Evolutionary conservation across 164 flowering plant species (phyloP).

Genomic region (Stephania cephalantha): DNA sequence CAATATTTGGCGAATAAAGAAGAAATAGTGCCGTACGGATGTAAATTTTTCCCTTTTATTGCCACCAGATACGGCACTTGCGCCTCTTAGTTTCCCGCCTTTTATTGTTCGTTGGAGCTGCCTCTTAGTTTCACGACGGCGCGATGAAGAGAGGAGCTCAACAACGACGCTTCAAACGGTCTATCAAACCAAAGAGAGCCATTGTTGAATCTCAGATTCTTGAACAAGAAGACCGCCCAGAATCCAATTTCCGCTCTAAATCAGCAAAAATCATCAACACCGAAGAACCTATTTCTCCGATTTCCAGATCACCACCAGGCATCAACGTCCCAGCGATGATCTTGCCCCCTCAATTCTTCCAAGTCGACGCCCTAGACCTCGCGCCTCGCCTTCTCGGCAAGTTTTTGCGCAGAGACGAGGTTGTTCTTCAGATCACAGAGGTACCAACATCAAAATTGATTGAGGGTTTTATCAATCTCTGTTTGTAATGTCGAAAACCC

Average conservation of each 20-base stretch:
- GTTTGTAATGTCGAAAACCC: background rate
- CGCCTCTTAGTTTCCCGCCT: too few relatives aligned
- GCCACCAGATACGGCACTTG: too few relatives aligned
- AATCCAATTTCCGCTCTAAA: slow-evolving; percentile 5
- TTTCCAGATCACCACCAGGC: background rate
- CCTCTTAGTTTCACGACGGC: background rate
- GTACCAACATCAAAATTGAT: slow-evolving; percentile 22
- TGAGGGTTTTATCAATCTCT: background rate
- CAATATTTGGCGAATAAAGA: too few relatives aligned
- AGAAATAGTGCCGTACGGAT: too few relatives aligned
- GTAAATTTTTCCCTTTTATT: too few relatives aligned
- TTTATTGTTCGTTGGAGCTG: too few relatives aligned
- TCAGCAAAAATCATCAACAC: slow-evolving; percentile 5
- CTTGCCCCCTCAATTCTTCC: slow-evolving; percentile 51
- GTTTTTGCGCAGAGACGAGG: slow-evolving; percentile 70
- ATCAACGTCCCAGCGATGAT: slow-evolving; percentile 16
- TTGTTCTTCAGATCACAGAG: slow-evolving; percentile 92
- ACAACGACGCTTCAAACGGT: slow-evolving; percentile 9
- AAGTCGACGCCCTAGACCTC: slow-evolving; percentile 80
- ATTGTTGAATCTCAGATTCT: background rate
- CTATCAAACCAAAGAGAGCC: slow-evolving; percentile 12
- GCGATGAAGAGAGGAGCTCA: slow-evolving; percentile 15
- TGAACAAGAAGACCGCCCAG: background rate
- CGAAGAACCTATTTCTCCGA: slow-evolving; percentile 8
- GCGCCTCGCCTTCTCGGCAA: slow-evolving; percentile 97